These are phyloP conservation scores for Fraxinus albicans DNA, from an alignment of 305 asterid species.

Conservation along the genomic window DNA sequence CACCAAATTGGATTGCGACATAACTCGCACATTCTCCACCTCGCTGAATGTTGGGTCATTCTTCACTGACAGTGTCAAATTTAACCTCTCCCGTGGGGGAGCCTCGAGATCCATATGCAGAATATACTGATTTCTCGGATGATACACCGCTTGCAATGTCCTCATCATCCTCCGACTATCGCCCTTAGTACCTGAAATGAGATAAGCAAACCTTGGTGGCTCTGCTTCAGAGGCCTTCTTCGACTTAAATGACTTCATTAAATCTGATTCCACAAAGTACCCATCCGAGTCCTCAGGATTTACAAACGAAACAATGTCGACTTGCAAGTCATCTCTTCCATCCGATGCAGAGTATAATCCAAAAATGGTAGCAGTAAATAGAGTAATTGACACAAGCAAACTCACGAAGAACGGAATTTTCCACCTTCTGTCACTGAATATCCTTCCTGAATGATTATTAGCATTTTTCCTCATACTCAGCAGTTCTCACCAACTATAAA, in stretches of 20 bases:
- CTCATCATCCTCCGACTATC: conserved; percentile 92
- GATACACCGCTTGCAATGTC: conserved; percentile 87
- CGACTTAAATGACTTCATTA: conserved; percentile 44
- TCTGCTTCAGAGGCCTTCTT: conserved; percentile 38
- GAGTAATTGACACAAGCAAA: conserved; percentile 57
- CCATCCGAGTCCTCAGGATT: conserved; percentile 45
- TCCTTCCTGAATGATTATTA: conserved; percentile 60
- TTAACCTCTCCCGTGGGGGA: conserved; percentile 88
- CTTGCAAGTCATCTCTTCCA: conserved; percentile 44
- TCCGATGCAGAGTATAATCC: conserved; percentile 55
- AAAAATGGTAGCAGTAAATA: conserved; percentile 52
- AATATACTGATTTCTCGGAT: conserved; percentile 89
- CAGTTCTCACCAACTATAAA: background rate
- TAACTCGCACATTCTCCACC: conserved; percentile 90
- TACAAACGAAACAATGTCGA: conserved; percentile 36
- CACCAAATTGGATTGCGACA: conserved; percentile 95
- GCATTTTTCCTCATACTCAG: conserved; percentile 58
- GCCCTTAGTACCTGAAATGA: conserved; percentile 93
- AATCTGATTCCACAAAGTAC: conserved; percentile 69
- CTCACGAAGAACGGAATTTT: conserved; percentile 63
- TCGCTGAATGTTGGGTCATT: conserved; percentile 72
- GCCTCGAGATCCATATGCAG: conserved; percentile 99
- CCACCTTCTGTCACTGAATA: conserved; percentile 79
- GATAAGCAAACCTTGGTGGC: conserved; percentile 91
- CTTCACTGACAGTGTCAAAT: conserved; percentile 83